Evolutionary conservation across 805 yeast genomes (phyloP).

Genomic region (Metschnikowia proteae): DNA sequence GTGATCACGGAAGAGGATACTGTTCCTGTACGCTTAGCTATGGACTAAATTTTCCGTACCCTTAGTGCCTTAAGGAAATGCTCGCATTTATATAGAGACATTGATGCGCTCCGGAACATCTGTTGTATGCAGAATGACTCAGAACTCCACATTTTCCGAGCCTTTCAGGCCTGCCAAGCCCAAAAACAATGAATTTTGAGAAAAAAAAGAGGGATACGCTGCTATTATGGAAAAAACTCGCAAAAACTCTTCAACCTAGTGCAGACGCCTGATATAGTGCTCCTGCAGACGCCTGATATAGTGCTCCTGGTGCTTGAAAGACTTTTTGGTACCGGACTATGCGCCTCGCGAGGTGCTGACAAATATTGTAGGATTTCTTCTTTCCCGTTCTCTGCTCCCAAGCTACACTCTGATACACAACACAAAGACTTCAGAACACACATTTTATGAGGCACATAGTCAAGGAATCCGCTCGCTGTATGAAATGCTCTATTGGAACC

Average conservation of each 20-base stretch:
- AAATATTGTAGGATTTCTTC: not conserved
- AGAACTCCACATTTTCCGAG: not conserved
- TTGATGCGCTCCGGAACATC: not conserved
- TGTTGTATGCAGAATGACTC: not conserved
- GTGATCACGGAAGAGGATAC: not conserved
- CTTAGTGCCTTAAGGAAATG: not conserved
- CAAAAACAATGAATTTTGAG: not conserved
- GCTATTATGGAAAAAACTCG: no score
- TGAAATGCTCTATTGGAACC: no score
- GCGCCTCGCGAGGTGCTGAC: conserved; percentile 3
- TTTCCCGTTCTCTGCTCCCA: not conserved
- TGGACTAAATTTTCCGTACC: not conserved
- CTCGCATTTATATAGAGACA: not conserved
- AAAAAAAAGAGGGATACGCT: not conserved
- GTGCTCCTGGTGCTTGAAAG: not conserved
- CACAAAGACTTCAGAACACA: not conserved
- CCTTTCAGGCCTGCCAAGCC: not conserved
- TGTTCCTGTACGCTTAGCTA: not conserved
- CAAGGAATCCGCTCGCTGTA: not conserved
- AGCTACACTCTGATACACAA: not conserved
- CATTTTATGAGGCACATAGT: not conserved
- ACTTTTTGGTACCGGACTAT: not conserved
- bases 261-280: not conserved
- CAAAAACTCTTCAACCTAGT: no score
- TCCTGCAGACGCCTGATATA: not conserved